Conservation (phyloP, 345 rosid genomes). For the Lenwebbia sp. region DNA sequence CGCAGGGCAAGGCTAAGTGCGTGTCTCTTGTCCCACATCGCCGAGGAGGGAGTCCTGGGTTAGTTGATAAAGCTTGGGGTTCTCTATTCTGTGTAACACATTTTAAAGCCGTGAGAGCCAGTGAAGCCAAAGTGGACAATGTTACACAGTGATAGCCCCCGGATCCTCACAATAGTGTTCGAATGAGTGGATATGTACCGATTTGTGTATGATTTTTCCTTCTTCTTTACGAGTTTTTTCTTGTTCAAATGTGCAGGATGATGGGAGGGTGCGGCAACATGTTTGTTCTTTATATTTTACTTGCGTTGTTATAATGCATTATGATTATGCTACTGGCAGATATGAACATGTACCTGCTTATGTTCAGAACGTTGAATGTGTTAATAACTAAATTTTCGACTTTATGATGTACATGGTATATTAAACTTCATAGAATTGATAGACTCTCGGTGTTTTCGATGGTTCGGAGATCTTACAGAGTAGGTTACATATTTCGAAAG, state of each 20-base stretch:
- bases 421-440: too few species aligned
- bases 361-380: background rate
- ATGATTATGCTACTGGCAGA: background rate
- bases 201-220: background rate
- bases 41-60: too few species aligned
- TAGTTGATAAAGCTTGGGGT: too few species aligned
- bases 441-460: background rate
- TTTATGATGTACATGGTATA: too few species aligned
- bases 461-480: background rate
- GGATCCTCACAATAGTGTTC: background rate
- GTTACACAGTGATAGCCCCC: too few species aligned
- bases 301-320: background rate
- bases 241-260: background rate
- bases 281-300: background rate
- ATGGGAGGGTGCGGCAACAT: background rate
- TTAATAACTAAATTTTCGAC: background rate
- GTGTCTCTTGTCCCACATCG: too few species aligned
- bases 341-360: background rate
- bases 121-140: too few species aligned
- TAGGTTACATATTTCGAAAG: background rate
- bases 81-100: too few species aligned
- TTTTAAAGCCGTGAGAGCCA: too few species aligned
- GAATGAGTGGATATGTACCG: background rate
- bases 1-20: too few species aligned
- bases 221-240: background rate